These are phyloP conservation scores for Calonectria hongkongensis DNA, from an alignment of 2,329 filamentous ascomycete species.

Conservation along the genomic window DNA sequence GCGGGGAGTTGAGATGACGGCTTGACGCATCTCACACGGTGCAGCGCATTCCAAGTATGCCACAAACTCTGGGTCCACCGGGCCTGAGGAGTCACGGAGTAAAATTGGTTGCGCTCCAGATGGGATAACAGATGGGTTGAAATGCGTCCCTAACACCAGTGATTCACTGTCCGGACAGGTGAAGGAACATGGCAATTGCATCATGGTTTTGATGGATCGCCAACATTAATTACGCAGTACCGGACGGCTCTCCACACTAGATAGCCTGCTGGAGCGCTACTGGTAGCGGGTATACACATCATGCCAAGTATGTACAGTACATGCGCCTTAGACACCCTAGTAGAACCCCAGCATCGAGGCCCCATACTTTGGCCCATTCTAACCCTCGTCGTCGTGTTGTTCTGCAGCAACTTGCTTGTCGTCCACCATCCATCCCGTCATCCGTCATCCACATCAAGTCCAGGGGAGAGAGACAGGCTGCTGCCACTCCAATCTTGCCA, in stretches of 20 bases:
- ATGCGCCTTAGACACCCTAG: constrained; percentile 39
- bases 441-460: constrained; percentile 42
- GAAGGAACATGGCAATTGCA: not conserved
- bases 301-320: constrained; percentile 34
- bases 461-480: constrained; percentile 38
- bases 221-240: constrained; percentile 40
- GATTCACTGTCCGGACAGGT: not conserved
- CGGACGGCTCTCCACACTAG: constrained; percentile 31
- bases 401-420: constrained; percentile 34
- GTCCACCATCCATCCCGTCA: constrained; percentile 49
- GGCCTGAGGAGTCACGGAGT: not conserved
- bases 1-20: constrained; percentile 18
- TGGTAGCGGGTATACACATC: constrained; percentile 20
- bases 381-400: constrained; percentile 43
- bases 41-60: constrained; percentile 16
- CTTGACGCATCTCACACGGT: not conserved
- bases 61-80: not conserved
- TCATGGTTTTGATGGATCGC: constrained; percentile 27
- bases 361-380: constrained; percentile 43
- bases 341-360: constrained; percentile 42
- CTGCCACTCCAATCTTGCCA: constrained; percentile 47
- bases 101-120: not conserved
- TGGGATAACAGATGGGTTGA: not conserved
- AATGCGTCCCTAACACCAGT: not conserved
- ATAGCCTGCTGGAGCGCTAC: constrained; percentile 20